These are phyloP conservation scores for Talaromyces funiculosus DNA, from an alignment of 2,329 filamentous ascomycete species.

Conservation along the genomic window DNA sequence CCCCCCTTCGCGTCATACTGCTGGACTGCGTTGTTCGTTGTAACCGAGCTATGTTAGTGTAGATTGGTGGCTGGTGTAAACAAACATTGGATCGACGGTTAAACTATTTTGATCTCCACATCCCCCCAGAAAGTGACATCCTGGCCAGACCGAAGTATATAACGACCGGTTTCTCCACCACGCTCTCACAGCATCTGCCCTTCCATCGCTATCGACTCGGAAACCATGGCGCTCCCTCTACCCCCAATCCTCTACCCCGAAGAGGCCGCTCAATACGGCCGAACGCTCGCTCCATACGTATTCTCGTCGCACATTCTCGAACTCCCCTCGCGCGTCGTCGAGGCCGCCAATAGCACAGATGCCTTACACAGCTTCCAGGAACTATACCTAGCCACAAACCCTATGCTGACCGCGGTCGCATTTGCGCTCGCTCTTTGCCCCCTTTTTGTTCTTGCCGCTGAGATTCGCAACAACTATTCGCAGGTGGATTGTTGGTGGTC, in stretches of 20 bases:
- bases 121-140: neutral
- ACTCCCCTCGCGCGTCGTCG: slow-evolving; percentile 61
- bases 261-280: slow-evolving; percentile 71
- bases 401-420: slow-evolving; percentile 68
- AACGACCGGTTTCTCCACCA: neutral
- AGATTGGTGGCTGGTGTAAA: neutral
- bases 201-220: neutral
- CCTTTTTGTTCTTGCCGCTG: slow-evolving; percentile 68
- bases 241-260: slow-evolving; percentile 63
- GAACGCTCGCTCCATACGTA: slow-evolving; percentile 64
- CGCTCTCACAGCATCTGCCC: neutral
- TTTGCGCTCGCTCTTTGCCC: slow-evolving; percentile 65
- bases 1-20: neutral
- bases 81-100: neutral
- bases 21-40: neutral
- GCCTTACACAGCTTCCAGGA: slow-evolving; percentile 61
- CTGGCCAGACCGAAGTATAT: neutral
- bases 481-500: slow-evolving; percentile 94
- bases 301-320: slow-evolving; percentile 61
- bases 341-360: slow-evolving; percentile 55
- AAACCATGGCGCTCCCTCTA: slow-evolving; percentile 56
- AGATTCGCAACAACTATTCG: slow-evolving; percentile 91
- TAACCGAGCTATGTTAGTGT: neutral
- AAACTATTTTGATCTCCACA: neutral
- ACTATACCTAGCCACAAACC: slow-evolving; percentile 81